Evolutionary conservation across 495 filamentous ascomycete species (phyloP), one percentile per base, ranked within the genome.

Genomic region (Diplogelasinospora grovesii): DNA sequence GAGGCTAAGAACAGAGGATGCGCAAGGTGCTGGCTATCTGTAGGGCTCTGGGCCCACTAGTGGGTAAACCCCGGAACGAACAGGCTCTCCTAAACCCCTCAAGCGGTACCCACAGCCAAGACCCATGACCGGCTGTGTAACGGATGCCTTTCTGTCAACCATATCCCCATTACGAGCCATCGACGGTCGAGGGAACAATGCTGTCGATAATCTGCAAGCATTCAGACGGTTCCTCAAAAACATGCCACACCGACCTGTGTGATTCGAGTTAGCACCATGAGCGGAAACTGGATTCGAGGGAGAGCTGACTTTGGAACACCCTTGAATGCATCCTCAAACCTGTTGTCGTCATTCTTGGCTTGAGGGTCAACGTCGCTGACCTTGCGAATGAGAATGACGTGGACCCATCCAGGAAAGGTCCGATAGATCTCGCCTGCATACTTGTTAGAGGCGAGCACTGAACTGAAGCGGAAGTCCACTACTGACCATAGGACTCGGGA

Each of bases 281-380:
- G n/a, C 7, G 5, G 13, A 26, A 21, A 9, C 5, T 1, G 23
- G 0, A 2, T 14, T 1, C 7, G 23, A 4, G 5, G 16, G 9
- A 20, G 23, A 23, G 19, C 56, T 33, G 40, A 59, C 57, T 47
- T 32, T 14, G 86, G 84, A 19, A 95, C 67, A 31, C 71, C 79
- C 44, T 82, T 64, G 54, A 97, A 96, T 0, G 90, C 90, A 45
- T 77, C 75, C 63, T 88, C 81, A 57, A 96, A 97, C 34, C 90
- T 68, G 51, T 68, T 64, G 0, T 74, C 59, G 30, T 70, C 69
- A 47, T 96, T 96, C 66, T 89, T 83, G 46, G 77, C 71, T 44
- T 66, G 67, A 45, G 75, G 77, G 14, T 82, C 78, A 49, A 85
- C 72, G 53, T 88, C 82, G 23, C 68, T 78, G 11, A 95, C 89